phyloP scores from a whole-genome alignment of 1,284 basidiomycete species.

The Tylopilus orsonianus region DNA sequence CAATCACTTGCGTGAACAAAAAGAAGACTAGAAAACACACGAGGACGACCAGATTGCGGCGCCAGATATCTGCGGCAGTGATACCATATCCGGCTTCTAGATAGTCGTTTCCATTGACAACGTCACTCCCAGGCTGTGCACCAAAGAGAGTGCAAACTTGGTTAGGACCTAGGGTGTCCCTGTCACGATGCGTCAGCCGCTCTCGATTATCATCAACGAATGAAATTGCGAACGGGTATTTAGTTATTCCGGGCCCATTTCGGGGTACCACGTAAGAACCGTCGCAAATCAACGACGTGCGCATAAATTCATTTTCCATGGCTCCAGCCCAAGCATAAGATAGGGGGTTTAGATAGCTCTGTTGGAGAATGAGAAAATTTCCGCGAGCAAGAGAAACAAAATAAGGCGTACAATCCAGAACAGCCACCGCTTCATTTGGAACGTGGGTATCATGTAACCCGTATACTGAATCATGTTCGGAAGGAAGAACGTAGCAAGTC shows the following conservation, averaged over 20 bases:
- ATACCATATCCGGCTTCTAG: conserved; percentile 56
- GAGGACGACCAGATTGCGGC: conserved; percentile 56
- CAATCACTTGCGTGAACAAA: conserved; percentile 59
- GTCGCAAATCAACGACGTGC: conserved; percentile 67
- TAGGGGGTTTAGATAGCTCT: conserved; percentile 78
- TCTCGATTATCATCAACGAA: neutral
- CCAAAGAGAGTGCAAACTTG: conserved; percentile 72
- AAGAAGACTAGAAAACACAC: conserved; percentile 68
- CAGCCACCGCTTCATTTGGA: conserved; percentile 84
- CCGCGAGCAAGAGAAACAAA: neutral
- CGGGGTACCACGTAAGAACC: conserved; percentile 69
- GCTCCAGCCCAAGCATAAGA: conserved; percentile 78
- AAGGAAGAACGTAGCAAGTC: conserved; percentile 59
- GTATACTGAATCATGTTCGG: conserved; percentile 50
- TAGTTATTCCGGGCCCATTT: conserved; percentile 59
- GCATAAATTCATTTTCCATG: conserved; percentile 84
- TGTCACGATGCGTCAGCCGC: conserved; percentile 21
- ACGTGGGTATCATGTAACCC: conserved; percentile 74
- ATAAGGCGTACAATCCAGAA: conserved; percentile 69
- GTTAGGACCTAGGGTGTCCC: conserved; percentile 55
- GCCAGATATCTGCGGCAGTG: conserved; percentile 56
- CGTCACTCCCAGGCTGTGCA: conserved; percentile 45
- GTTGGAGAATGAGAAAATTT: conserved; percentile 8
- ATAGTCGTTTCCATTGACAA: conserved; percentile 57
- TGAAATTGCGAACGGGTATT: conserved; percentile 60